These are phyloP conservation scores for Balansia obtecta DNA, from an alignment of 2,329 filamentous ascomycete genomes.

Conservation along the genomic window DNA sequence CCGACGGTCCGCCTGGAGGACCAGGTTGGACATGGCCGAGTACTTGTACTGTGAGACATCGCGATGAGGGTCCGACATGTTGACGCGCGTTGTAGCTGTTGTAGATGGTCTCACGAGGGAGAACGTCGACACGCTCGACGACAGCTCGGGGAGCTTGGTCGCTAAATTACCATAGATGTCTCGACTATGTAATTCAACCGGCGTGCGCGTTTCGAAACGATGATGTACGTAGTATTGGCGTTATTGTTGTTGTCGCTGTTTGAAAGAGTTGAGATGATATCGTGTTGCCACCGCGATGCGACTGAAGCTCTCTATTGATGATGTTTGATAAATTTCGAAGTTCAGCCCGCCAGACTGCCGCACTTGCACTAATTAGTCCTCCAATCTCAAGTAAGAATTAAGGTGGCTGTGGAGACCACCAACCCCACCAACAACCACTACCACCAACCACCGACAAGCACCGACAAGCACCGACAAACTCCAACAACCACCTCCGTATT, in stretches of 20 bases:
- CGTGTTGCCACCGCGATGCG: constrained; percentile 5
- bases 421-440: neutral
- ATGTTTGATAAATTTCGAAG: constrained; percentile 23
- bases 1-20: constrained; percentile 96
- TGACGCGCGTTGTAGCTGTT: constrained; percentile 20
- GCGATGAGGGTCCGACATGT: constrained; percentile 62
- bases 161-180: constrained; percentile 23
- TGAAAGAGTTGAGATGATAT: constrained; percentile 13
- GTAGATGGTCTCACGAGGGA: constrained; percentile 15
- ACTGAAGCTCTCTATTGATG: neutral
- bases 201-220: constrained; percentile 7
- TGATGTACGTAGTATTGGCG: constrained; percentile 5
- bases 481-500: too few relatives aligned
- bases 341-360: constrained; percentile 12
- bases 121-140: constrained; percentile 25
- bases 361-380: neutral
- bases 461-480: too few relatives aligned
- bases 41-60: constrained; percentile 98
- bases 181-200: constrained; percentile 8
- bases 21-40: constrained; percentile 99
- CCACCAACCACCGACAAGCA: too few relatives aligned
- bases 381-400: constrained; percentile 1
- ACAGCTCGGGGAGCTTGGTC: constrained; percentile 21
- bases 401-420: neutral
- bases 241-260: constrained; percentile 9